Percentiles rank a stretch among this genome's conserved stretches.
phyloP scores from a whole-genome alignment of 257 asterid genomes.

The Solanum phureja region DNA sequence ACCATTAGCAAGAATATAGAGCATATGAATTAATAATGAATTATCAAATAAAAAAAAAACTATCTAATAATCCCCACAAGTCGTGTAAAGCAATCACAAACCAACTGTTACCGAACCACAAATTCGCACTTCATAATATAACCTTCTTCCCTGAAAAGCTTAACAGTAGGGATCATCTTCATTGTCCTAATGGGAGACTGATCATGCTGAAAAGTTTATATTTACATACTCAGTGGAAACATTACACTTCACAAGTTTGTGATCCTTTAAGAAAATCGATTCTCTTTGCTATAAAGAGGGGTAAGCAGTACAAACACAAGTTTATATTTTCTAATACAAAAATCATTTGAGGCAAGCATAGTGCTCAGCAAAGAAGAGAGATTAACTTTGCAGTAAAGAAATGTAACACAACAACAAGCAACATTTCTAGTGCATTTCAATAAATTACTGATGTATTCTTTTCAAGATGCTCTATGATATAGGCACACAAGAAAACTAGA shows the following conservation, averaged over 20 bases:
- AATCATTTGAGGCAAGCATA: background rate
- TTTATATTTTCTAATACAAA: background rate
- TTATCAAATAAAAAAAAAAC: background rate
- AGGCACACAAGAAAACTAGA: background rate
- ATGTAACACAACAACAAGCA: background rate
- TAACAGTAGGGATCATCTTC: background rate
- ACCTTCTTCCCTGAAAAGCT: background rate
- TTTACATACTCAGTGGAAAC: background rate
- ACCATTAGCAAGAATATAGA: background rate
- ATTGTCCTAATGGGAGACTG: background rate
- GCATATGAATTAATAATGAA: background rate
- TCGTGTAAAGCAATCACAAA: background rate
- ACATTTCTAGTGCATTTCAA: background rate
- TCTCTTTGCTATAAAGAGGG: background rate
- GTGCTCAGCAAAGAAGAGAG: background rate
- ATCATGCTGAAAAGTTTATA: background rate
- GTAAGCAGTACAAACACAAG: background rate
- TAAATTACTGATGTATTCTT: background rate
- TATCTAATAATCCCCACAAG: background rate
- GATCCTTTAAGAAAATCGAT: background rate
- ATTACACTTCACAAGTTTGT: background rate
- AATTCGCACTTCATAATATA: background rate
- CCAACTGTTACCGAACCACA: background rate
- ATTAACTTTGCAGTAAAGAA: background rate
- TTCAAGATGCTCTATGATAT: background rate